phyloP scores from a whole-genome alignment of 163 green algal species.

The Chlamydomonas reinhardtii region DNA sequence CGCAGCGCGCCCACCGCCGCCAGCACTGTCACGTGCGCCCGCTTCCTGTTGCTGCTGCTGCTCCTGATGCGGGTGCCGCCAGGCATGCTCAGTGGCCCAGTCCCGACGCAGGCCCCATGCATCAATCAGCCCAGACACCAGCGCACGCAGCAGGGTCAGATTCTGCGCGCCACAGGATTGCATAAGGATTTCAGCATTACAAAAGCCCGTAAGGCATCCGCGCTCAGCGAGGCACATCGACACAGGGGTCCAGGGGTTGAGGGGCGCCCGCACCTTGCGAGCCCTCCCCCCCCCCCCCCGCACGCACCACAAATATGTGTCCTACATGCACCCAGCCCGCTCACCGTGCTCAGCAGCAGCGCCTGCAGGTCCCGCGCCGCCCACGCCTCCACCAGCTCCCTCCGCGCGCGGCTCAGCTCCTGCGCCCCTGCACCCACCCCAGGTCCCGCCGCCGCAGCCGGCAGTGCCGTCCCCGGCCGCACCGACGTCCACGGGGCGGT shows the following conservation, averaged over 20 bases:
- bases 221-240: too few relatives aligned
- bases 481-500: background rate
- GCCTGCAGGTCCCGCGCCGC: conserved; percentile 1
- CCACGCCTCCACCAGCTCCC: background rate
- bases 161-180: background rate
- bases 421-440: background rate
- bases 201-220: too few relatives aligned
- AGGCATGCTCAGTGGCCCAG: conserved; percentile 6
- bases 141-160: conserved; percentile 3
- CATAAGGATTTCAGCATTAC: too few relatives aligned
- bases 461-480: background rate
- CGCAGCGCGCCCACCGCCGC: background rate
- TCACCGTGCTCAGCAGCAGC: background rate
- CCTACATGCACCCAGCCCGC: background rate
- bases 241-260: too few relatives aligned
- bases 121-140: conserved; percentile 26
- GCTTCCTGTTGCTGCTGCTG: background rate
- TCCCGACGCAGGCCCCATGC: background rate
- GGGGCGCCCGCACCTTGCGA: too few relatives aligned
- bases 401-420: too few relatives aligned
- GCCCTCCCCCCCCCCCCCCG: too few relatives aligned
- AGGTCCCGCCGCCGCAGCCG: background rate
- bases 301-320: too few relatives aligned
- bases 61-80: background rate
- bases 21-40: background rate